Conservation (phyloP, 73 alveolate genomes). For the Diophrys sp. region DNA sequence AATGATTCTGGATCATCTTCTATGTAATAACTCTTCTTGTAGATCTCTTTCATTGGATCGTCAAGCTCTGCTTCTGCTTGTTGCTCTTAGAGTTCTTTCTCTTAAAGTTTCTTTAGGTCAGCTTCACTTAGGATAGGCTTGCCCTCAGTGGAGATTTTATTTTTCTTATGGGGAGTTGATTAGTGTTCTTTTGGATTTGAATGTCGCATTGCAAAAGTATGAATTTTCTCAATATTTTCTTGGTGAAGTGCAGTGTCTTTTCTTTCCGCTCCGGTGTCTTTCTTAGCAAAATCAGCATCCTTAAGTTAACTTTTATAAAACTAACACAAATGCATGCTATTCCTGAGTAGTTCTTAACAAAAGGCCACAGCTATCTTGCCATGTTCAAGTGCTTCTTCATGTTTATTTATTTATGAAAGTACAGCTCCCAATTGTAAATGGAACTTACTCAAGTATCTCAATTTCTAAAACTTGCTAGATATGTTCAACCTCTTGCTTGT, state of each 20-base stretch:
- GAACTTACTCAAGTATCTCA: slow-evolving; percentile 68
- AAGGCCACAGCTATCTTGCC: slow-evolving; percentile 78
- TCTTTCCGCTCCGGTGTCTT: too few relatives aligned
- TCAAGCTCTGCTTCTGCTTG: neutral
- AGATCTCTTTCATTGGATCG: neutral
- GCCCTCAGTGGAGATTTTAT: neutral
- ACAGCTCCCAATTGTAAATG: slow-evolving; percentile 86
- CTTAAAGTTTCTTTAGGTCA: neutral
- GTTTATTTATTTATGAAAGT: slow-evolving; percentile 72
- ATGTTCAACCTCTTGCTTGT: slow-evolving; percentile 5
- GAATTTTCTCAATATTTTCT: neutral
- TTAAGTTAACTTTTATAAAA: neutral
- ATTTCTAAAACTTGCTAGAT: slow-evolving; percentile 55
- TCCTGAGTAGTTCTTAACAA: slow-evolving; percentile 64
- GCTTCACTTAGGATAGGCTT: neutral
- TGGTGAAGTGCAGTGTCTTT: neutral
- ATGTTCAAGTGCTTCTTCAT: slow-evolving; percentile 77
- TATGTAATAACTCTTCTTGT: too few relatives aligned
- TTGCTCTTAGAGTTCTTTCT: neutral
- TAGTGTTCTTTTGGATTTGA: neutral
- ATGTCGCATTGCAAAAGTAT: neutral
- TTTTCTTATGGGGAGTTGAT: neutral
- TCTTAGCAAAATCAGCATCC: neutral
- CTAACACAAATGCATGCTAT: slow-evolving; percentile 18
- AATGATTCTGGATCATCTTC: neutral